phyloP scores from a whole-genome alignment of 2,329 filamentous ascomycete species.

The Colletotrichum simmondsii region DNA sequence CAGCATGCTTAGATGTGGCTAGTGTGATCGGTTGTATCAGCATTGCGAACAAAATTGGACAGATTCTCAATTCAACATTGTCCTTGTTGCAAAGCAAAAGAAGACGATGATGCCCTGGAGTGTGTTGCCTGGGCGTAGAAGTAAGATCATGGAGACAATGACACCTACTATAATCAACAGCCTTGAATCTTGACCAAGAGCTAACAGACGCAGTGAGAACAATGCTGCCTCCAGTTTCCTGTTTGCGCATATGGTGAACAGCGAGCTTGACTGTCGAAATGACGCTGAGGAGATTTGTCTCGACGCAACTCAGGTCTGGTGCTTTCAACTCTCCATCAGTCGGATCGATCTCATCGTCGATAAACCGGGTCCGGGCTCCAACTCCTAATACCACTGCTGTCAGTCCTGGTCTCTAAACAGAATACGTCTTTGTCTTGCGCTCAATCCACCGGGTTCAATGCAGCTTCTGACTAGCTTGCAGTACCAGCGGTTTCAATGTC shows the following conservation, averaged over 20 bases:
- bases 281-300: background rate
- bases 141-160: background rate
- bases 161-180: background rate
- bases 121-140: background rate
- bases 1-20: background rate
- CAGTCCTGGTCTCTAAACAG: background rate
- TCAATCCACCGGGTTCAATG: background rate
- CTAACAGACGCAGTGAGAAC: background rate
- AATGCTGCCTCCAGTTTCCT: background rate
- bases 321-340: background rate
- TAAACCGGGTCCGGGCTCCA: background rate
- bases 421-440: background rate
- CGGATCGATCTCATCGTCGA: background rate
- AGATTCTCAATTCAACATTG: background rate
- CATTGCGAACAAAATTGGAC: background rate
- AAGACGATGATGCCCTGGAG: background rate
- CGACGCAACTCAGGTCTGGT: background rate
- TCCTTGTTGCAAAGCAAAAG: background rate
- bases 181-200: background rate
- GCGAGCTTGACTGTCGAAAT: background rate
- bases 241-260: background rate
- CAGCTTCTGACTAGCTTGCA: background rate
- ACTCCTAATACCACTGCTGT: background rate
- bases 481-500: background rate
- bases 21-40: background rate